phyloP scores from a whole-genome alignment of 257 asterid species.

The Thymus quinquecostatus region DNA sequence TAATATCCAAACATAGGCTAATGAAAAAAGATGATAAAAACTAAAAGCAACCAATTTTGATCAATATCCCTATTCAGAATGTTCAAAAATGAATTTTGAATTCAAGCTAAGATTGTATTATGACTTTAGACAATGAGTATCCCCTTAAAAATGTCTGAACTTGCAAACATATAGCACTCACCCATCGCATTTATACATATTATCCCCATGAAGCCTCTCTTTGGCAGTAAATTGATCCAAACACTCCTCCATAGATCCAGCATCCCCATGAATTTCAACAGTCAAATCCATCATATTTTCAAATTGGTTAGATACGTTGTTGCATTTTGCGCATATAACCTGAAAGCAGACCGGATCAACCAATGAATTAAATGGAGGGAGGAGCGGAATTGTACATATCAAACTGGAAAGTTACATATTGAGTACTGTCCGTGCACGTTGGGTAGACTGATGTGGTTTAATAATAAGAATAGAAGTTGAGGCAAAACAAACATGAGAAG shows the following conservation, averaged over 20 bases:
- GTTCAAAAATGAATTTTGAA: neutral
- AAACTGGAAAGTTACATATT: conserved; percentile 6
- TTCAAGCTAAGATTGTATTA: neutral
- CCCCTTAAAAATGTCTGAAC: conserved; percentile 10
- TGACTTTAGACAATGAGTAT: conserved; percentile 6
- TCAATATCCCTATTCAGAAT: conserved; percentile 3
- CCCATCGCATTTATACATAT: conserved; percentile 98
- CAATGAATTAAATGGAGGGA: conserved; percentile 16
- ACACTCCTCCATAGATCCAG: conserved; percentile 94
- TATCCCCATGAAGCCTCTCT: conserved; percentile 97
- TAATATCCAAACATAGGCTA: neutral
- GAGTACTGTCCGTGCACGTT: conserved; percentile 6
- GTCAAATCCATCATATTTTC: conserved; percentile 99
- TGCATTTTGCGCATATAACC: conserved; percentile 95
- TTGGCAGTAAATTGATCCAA: conserved; percentile 92
- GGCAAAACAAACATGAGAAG: conserved; percentile 19
- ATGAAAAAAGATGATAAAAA: neutral
- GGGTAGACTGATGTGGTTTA: conserved; percentile 14
- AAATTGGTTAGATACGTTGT: conserved; percentile 78
- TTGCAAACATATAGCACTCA: conserved; percentile 38
- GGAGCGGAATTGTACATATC: neutral
- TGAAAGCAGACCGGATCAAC: conserved; percentile 36
- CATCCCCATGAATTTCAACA: conserved; percentile 98
- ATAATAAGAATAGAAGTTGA: neutral
- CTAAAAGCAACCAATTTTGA: conserved; percentile 5